A percentile compares a stretch with the other conserved stretches of the same genome.
These are phyloP conservation scores for Akanthomyces dipterigenus DNA, from an alignment of 2,329 filamentous ascomycete species.

Conservation along the genomic window DNA sequence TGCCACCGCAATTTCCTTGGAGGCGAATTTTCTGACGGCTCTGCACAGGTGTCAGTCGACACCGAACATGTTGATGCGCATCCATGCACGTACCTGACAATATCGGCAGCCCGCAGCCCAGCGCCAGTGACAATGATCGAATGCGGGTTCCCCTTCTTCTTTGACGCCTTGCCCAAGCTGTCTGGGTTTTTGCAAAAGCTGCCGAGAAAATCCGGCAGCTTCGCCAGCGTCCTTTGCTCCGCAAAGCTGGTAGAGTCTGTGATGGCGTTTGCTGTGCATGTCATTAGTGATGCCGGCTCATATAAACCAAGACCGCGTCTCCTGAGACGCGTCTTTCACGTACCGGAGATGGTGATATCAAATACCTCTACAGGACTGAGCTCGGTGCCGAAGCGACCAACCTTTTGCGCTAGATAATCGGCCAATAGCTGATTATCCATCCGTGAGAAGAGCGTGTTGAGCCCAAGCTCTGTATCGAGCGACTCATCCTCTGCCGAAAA, in stretches of 20 bases:
- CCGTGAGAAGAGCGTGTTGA: constrained; percentile 73
- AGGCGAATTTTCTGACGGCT: constrained; percentile 69
- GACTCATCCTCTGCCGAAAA: constrained; percentile 47
- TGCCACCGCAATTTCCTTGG: constrained; percentile 68
- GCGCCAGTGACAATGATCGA: constrained; percentile 84
- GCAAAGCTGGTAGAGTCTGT: constrained; percentile 72
- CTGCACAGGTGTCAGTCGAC: constrained; percentile 33
- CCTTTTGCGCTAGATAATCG: constrained; percentile 76
- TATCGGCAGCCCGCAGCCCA: constrained; percentile 77
- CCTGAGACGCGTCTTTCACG: not conserved
- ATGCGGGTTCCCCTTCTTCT: constrained; percentile 68
- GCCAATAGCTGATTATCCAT: constrained; percentile 81
- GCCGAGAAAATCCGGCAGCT: constrained; percentile 75
- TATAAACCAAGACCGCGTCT: constrained; percentile 45
- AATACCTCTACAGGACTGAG: constrained; percentile 78
- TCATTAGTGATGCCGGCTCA: constrained; percentile 7
- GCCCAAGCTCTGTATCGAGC: constrained; percentile 60
- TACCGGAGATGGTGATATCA: constrained; percentile 73
- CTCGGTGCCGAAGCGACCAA: constrained; percentile 70
- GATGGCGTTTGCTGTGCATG: constrained; percentile 58
- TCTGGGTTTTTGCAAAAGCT: constrained; percentile 50
- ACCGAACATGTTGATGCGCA: not conserved
- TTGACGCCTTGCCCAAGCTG: constrained; percentile 56
- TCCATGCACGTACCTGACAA: constrained; percentile 53
- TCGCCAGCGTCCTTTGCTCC: constrained; percentile 58